These are phyloP conservation scores for Brassica rapa DNA, from an alignment of 345 rosid genomes.

Conservation along the genomic window DNA sequence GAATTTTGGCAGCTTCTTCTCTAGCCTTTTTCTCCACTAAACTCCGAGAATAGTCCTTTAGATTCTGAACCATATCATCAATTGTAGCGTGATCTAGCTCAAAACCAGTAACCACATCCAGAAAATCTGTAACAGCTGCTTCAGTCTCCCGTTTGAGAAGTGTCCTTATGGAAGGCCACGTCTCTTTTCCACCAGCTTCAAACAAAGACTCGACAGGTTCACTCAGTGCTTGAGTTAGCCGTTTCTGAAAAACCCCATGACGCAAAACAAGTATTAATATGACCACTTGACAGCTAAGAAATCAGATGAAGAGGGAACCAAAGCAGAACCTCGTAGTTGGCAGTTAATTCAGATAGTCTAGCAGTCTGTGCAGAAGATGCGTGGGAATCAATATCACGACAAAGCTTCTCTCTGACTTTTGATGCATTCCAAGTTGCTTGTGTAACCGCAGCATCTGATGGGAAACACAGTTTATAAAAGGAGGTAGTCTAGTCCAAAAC, in stretches of 20 bases:
- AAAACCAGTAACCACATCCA: conserved; percentile 52
- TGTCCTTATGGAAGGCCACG: conserved; percentile 66
- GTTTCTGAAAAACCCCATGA: conserved; percentile 51
- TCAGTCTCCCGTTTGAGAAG: conserved; percentile 69
- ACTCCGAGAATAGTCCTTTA: conserved; percentile 55
- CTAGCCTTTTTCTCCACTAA: conserved; percentile 69
- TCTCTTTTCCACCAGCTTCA: conserved; percentile 59
- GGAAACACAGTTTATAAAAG: conserved; percentile 5
- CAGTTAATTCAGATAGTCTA: conserved; percentile 56
- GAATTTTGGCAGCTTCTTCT: conserved; percentile 72
- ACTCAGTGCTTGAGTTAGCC: conserved; percentile 49
- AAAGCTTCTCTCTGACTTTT: conserved; percentile 61
- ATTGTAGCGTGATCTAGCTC: conserved; percentile 50
- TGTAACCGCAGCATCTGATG: conserved; percentile 56
- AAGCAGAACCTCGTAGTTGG: conserved; percentile 54
- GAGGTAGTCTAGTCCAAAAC: not conserved
- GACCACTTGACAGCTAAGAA: conserved; percentile 22
- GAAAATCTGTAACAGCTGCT: conserved; percentile 51
- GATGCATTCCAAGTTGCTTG: conserved; percentile 72
- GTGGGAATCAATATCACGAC: conserved; percentile 57
- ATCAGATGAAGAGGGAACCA: conserved; percentile 8
- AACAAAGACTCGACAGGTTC: conserved; percentile 60
- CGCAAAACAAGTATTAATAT: conserved; percentile 1
- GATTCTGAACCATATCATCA: conserved; percentile 52
- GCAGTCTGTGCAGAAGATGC: conserved; percentile 48